Evolutionary conservation across 495 filamentous ascomycete genomes (phyloP).

Genomic region (Letharia columbiana): DNA sequence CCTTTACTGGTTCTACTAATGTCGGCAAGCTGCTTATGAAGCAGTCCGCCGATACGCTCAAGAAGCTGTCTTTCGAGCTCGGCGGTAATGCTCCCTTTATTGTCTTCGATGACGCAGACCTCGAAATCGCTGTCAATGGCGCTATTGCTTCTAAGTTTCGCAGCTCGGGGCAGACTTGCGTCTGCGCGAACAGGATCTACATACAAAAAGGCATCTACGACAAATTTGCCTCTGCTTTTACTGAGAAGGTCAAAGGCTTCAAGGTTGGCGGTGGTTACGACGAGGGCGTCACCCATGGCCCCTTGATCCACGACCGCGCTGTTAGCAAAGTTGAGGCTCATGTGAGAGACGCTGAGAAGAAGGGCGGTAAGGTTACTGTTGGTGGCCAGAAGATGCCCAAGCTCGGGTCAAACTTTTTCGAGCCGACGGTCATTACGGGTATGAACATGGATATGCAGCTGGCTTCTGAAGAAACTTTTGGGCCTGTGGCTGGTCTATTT

Average conservation of each 20-base stretch:
- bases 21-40: constrained; percentile 87
- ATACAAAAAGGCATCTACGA: constrained; percentile 74
- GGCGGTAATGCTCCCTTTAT: constrained; percentile 92
- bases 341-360: constrained; percentile 64
- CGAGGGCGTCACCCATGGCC: constrained; percentile 65
- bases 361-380: constrained; percentile 61
- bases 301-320: constrained; percentile 70
- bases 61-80: constrained; percentile 80
- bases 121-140: constrained; percentile 67
- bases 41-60: constrained; percentile 70
- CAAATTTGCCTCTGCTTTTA: constrained; percentile 60
- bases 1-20: constrained; percentile 78
- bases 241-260: constrained; percentile 66
- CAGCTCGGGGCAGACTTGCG: constrained; percentile 81
- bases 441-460: constrained; percentile 75
- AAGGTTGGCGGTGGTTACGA: constrained; percentile 70
- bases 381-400: constrained; percentile 61
- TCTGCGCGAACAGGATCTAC: constrained; percentile 82
- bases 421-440: constrained; percentile 71
- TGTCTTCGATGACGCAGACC: constrained; percentile 82
- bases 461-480: constrained; percentile 78
- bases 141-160: constrained; percentile 77
- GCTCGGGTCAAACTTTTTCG: constrained; percentile 68
- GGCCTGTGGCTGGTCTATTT: constrained; percentile 77
- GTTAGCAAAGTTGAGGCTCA: constrained; percentile 69